phyloP scores from a whole-genome alignment of 176 grass and related monocot genomes.

The Zoysia pacifica region DNA sequence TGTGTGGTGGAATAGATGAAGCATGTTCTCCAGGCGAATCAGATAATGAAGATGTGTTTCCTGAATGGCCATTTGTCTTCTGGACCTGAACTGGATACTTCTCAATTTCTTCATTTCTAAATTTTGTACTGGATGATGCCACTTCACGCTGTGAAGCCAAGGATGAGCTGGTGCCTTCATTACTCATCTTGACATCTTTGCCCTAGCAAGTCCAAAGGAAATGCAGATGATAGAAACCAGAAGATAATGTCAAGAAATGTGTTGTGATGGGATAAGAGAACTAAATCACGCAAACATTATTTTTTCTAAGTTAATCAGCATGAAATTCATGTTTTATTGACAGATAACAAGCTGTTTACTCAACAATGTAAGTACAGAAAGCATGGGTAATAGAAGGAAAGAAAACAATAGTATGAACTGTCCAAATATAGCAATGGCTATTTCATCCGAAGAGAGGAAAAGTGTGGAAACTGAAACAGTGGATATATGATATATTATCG shows the following conservation, averaged over 20 bases:
- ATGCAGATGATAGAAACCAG: conserved; percentile 27
- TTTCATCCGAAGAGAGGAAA: conserved; percentile 10
- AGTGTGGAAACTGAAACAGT: conserved; percentile 6
- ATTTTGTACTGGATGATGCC: conserved; percentile 33
- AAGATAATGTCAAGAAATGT: neutral
- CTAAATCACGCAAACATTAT: conserved; percentile 5
- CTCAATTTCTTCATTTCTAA: conserved; percentile 41
- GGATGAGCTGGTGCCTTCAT: conserved; percentile 41
- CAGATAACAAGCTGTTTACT: conserved; percentile 27
- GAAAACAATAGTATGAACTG: neutral
- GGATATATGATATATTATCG: neutral
- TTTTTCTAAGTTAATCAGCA: conserved; percentile 12
- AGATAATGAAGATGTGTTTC: conserved; percentile 36
- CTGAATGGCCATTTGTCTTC: conserved; percentile 41
- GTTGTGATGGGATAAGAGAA: neutral
- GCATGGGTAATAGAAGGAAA: neutral
- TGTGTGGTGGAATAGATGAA: conserved; percentile 51
- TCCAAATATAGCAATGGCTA: conserved; percentile 34
- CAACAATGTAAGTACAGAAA: conserved; percentile 22
- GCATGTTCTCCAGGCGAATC: conserved; percentile 43
- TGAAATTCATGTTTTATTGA: conserved; percentile 20
- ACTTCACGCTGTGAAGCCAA: conserved; percentile 32
- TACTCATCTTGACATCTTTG: conserved; percentile 41
- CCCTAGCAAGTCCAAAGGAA: conserved; percentile 42
- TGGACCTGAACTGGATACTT: conserved; percentile 47